These are phyloP conservation scores for Candida andamanensis DNA, from an alignment of 805 yeast species.

Conservation along the genomic window DNA sequence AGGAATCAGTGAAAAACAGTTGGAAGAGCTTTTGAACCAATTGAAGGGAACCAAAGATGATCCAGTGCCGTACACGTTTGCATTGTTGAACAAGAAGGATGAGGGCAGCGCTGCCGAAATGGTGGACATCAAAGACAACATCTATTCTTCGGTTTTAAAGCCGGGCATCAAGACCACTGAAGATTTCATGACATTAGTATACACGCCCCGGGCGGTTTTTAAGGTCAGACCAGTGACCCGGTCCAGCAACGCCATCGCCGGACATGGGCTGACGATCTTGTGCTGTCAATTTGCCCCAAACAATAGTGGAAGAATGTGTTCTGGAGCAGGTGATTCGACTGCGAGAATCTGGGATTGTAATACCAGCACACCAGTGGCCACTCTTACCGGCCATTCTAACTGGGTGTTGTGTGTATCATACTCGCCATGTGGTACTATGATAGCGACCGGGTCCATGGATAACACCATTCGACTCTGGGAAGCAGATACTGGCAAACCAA, in stretches of 20 bases:
- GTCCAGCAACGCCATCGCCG: conserved; percentile 87
- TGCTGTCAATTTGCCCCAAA: conserved; percentile 93
- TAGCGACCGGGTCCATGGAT: conserved; percentile 97
- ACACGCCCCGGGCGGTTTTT: conserved; percentile 92
- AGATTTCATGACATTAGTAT: conserved; percentile 85
- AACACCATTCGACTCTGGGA: conserved; percentile 87
- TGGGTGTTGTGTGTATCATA: conserved; percentile 93
- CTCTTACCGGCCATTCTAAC: conserved; percentile 78
- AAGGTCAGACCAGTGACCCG: conserved; percentile 88
- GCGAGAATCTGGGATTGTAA: conserved; percentile 97
- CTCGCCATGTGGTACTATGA: conserved; percentile 85
- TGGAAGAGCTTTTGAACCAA: conserved; percentile 83
- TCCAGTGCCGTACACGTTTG: conserved; percentile 85
- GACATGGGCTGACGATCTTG: conserved; percentile 90
- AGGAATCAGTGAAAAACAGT: conserved; percentile 73
- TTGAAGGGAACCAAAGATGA: conserved; percentile 67
- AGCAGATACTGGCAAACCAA: conserved; percentile 60
- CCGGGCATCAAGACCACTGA: conserved; percentile 89
- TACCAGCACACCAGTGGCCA: conserved; percentile 83
- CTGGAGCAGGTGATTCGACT: conserved; percentile 95
- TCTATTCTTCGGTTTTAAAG: conserved; percentile 75
- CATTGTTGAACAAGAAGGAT: conserved; percentile 49
- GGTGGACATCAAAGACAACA: conserved; percentile 70
- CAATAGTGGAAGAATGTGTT: conserved; percentile 76
- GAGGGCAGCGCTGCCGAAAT: conserved; percentile 36